Base-by-base conservation (phyloP, 2,329 filamentous ascomycete species). In the Venturia effusa region DNA sequence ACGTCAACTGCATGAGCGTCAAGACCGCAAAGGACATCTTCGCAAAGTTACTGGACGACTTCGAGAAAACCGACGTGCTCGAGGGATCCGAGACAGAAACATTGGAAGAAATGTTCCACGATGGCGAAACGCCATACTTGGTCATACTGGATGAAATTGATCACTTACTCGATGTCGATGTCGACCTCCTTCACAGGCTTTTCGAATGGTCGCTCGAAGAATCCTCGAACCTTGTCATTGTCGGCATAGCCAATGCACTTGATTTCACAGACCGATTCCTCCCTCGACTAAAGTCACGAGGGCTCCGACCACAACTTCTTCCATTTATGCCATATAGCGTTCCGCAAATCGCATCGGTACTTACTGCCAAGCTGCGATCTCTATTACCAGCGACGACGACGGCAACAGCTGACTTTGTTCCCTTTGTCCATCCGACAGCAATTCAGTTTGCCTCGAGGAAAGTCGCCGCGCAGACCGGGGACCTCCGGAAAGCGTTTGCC, bases 1-100 rank as follows among this genome's bases (percentile, higher is more conserved):
- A 92, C 71, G 83, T 99, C 80, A 99, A 99, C 74, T 99, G 94
- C 76, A 97, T 97, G 87, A 96, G 92, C 75, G 87, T 97, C 75
- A 95, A 94, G 71, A 90, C 86, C 40, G 90, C 92, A 1, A 87
- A 86, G 68, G 92, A 97, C 72, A 81, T 99, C 27, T 96, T 95
- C 75, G 82, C 83, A 67, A 92, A 88, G 24, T 79, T 99, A 22
- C 77, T 93, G 15, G 86, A 90, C 68, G 82, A 84, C 63, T 84
- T 93, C 51, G 82, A 82, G 15, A 80, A 86, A 64, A 80, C 77
- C 22, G 83, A 87, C 48, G 74, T 86, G 41, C 76, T 82, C 11
- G 88, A 89, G 68, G 83, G 83, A 66, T 84, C 89, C 60, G 87
- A 89, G 40, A 83, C 87, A 63, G 81, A 84, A 6, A 81, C 83